These are phyloP conservation scores for Glycine latifolia DNA, from an alignment of 306 rosid genomes.

Conservation along the genomic window DNA sequence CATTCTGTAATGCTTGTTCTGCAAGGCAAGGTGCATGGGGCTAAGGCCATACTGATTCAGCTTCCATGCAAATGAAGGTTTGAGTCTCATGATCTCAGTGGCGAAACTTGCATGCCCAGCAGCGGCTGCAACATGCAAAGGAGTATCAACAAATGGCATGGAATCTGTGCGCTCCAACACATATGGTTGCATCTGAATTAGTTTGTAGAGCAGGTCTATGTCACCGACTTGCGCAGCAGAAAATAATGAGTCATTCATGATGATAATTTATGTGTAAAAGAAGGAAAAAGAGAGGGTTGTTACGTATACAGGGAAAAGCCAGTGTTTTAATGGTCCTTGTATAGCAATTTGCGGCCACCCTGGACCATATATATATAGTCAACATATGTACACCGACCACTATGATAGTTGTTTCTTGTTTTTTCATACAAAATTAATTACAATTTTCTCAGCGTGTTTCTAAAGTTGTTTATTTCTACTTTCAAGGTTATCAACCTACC, in stretches of 20 bases:
- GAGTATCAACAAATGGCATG: slow-evolving; percentile 52
- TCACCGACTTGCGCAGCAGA: slow-evolving; percentile 33
- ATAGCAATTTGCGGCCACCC: not conserved
- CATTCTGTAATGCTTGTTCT: slow-evolving; percentile 15
- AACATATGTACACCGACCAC: not conserved
- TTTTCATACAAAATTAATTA: not conserved
- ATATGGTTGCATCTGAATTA: slow-evolving; percentile 37
- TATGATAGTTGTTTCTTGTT: not conserved
- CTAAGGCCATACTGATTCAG: slow-evolving; percentile 43
- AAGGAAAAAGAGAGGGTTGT: not conserved
- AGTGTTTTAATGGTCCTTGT: too few species aligned
- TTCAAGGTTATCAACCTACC: not conserved
- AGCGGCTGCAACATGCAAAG: slow-evolving; percentile 52
- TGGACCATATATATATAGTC: not conserved
- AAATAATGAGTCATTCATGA: slow-evolving; percentile 12
- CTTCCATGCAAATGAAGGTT: slow-evolving; percentile 54
- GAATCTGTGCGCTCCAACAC: slow-evolving; percentile 18
- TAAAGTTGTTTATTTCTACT: not conserved
- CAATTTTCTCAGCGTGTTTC: not conserved
- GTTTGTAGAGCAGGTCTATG: slow-evolving; percentile 39
- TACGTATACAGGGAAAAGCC: not conserved
- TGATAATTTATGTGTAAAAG: not conserved
- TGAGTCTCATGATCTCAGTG: slow-evolving; percentile 53
- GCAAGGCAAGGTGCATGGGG: slow-evolving; percentile 54
- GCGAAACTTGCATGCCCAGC: slow-evolving; percentile 44